These are phyloP conservation scores for Perilla frutescens DNA, from an alignment of 257 asterid species.

Conservation along the genomic window DNA sequence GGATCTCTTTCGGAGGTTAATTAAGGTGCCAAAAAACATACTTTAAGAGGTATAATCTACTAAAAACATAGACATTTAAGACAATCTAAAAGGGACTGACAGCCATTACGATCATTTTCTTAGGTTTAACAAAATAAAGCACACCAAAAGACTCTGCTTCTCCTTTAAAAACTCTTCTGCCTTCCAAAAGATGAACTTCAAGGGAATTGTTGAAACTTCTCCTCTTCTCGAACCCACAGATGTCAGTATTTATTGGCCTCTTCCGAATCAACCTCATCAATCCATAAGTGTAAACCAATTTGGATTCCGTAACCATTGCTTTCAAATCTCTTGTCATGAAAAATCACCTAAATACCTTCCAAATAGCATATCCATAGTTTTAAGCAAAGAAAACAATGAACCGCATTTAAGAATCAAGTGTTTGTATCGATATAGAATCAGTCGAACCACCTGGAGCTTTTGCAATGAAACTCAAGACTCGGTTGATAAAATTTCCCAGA, in stretches of 20 bases:
- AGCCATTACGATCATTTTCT: not conserved
- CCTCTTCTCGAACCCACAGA: not conserved
- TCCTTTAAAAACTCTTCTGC: not conserved
- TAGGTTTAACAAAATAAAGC: conserved; percentile 1
- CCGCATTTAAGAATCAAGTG: conserved; percentile 9
- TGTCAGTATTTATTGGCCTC: not conserved
- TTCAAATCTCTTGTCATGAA: too few species aligned
- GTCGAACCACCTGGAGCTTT: conserved; percentile 72
- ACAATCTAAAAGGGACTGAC: not conserved
- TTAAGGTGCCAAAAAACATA: not conserved
- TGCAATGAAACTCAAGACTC: conserved; percentile 90
- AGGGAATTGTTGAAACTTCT: not conserved
- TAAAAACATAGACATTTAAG: not conserved
- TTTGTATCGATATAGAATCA: not conserved
- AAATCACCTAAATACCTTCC: not conserved
- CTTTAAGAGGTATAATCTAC: not conserved
- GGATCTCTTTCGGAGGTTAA: not conserved
- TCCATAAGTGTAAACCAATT: not conserved
- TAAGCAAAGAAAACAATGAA: conserved; percentile 36
- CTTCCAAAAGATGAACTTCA: conserved; percentile 1
- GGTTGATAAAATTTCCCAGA: conserved; percentile 86
- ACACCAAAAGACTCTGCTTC: conserved; percentile 5
- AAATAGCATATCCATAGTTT: conserved; percentile 48
- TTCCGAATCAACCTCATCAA: not conserved
- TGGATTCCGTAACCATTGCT: not conserved